phyloP scores from a whole-genome alignment of 163 green algal species.

The Volvox carteri region DNA sequence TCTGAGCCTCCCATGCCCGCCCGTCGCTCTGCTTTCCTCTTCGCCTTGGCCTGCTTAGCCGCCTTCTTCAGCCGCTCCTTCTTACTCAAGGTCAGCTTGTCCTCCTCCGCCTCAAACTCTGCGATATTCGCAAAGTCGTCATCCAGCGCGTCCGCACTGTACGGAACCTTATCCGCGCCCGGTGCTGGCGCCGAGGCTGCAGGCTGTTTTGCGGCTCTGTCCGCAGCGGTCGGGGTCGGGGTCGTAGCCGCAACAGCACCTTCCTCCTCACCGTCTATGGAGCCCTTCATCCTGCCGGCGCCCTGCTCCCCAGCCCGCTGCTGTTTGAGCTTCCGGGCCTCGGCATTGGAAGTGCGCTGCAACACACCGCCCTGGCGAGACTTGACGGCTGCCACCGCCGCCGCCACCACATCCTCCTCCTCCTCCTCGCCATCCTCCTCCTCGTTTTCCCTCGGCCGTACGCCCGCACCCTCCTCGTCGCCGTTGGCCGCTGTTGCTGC shows the following conservation, averaged over 20 bases:
- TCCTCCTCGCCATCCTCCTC: background rate
- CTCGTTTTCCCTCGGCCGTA: slow-evolving; percentile 14
- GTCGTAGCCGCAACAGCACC: background rate
- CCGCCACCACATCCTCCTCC: background rate
- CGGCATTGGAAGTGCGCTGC: background rate
- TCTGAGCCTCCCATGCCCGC: background rate
- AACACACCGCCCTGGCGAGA: slow-evolving; percentile 14
- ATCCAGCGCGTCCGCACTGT: slow-evolving; percentile 45
- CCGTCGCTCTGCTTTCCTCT: slow-evolving; percentile 16
- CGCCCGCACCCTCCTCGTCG: slow-evolving; percentile 24
- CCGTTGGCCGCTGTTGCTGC: background rate
- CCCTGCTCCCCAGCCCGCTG: background rate
- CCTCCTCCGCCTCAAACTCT: slow-evolving; percentile 54
- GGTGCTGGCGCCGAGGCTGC: background rate
- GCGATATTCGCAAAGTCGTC: slow-evolving; percentile 45
- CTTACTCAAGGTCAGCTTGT: slow-evolving; percentile 51
- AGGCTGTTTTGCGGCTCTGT: background rate
- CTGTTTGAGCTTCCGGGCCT: slow-evolving; percentile 26
- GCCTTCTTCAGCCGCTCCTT: slow-evolving; percentile 52
- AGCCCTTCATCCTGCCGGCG: background rate
- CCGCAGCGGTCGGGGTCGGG: background rate
- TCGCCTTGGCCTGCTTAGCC: background rate
- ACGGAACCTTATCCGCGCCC: background rate
- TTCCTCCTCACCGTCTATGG: background rate
- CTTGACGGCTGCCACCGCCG: slow-evolving; percentile 13